A percentile compares a stretch with the other conserved stretches of the same genome.
These are phyloP conservation scores for Kodamaea restingae DNA, from an alignment of 805 yeast genomes.

Conservation along the genomic window DNA sequence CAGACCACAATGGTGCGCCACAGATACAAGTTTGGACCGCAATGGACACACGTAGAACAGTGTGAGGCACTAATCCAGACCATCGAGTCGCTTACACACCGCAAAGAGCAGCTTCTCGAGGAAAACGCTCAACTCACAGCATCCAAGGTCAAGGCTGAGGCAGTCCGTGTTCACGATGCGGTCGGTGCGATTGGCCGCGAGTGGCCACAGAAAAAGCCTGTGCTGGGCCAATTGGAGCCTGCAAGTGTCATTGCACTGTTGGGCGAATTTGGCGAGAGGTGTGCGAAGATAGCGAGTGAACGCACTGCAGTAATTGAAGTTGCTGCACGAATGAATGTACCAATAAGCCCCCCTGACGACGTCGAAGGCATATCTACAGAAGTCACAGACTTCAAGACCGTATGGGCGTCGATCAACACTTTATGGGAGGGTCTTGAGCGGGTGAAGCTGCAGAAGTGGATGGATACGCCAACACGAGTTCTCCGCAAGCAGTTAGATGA, in stretches of 20 bases:
- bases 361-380: slow-evolving; percentile 42
- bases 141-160: slow-evolving; percentile 40
- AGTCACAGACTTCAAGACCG: slow-evolving; percentile 50
- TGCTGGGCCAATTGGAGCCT: slow-evolving; percentile 41
- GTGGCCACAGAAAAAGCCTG: slow-evolving; percentile 51
- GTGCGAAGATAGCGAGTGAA: slow-evolving; percentile 9
- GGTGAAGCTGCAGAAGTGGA: slow-evolving; percentile 48
- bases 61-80: slow-evolving; percentile 46
- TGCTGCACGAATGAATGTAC: slow-evolving; percentile 28
- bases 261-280: slow-evolving; percentile 20
- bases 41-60: slow-evolving; percentile 65
- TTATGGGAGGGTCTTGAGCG: slow-evolving; percentile 46
- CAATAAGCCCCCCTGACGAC: slow-evolving; percentile 22
- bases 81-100: slow-evolving; percentile 33
- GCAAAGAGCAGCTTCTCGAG: slow-evolving; percentile 35
- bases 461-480: slow-evolving; percentile 38
- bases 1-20: slow-evolving; percentile 41
- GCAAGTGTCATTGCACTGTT: slow-evolving; percentile 40
- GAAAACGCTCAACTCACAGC: slow-evolving; percentile 40
- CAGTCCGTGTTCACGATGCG: slow-evolving; percentile 29
- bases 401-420: slow-evolving; percentile 59
- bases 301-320: slow-evolving; percentile 19
- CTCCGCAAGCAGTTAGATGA: slow-evolving; percentile 50
- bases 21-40: slow-evolving; percentile 45
- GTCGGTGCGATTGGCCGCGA: slow-evolving; percentile 27